Base-by-base conservation (phyloP, 139 green algal species). In the Micractinium sp. region DNA sequence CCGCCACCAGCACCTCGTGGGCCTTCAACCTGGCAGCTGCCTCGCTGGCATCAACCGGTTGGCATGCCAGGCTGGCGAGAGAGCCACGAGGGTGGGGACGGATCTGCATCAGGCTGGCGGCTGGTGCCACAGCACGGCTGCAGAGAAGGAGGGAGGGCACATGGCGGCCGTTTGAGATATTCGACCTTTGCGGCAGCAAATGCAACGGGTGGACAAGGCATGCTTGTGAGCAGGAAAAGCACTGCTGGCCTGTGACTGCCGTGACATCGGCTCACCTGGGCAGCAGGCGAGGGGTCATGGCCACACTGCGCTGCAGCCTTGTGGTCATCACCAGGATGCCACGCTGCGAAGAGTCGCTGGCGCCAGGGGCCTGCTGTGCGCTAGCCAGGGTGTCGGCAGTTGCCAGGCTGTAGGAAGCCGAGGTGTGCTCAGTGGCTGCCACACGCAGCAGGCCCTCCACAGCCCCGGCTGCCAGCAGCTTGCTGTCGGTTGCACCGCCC, bases 41-140 rank as follows among this genome's bases (percentile, higher is more conserved):
- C 19, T 74, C 29, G 31, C 78, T 39, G 15, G 53, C 39, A 66
- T 89, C 92, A 82, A 88, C 31, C 3, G 90, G 81, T 33, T 89
- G 39, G 7, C 92, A 74, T 12, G 91, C 86, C 35, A 97, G 90
- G 92, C 91, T 95, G 90, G 85, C 82, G 18, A 97, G 88, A 0
- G 95, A 93, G 27, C 95, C 95, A 41, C 94, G 86, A 0, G 95
- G 94, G 33, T 75, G 73, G 0, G 95, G 90, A 12, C 88, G 61
- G 1, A 94, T 36, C 78, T 93, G 91, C 31, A 92, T 33, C 47
- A 90, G 63, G 80, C 89, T 87, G 1, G 85, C n/a, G 22, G n/a
- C 73, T 14, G 90, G 90, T 1, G 81, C 41, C 27, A 89, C 47
- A 0, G 73, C 71, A 25, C 47, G 16, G 76, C 79, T 92, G 86